Conservation (phyloP, 140 eudicot genomes). For the Bidens hawaiensis region DNA sequence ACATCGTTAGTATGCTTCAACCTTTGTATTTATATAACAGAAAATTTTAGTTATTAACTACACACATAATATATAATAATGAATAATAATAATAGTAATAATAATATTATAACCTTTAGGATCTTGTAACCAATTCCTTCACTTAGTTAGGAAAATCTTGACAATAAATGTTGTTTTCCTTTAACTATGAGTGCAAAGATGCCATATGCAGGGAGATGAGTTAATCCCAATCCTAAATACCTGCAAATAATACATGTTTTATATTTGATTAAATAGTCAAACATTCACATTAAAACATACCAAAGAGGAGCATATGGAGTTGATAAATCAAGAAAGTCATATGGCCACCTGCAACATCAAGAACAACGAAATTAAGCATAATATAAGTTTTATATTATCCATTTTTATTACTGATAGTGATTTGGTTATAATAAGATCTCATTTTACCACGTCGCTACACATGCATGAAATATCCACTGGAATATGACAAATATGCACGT, state of each 20-base stretch:
- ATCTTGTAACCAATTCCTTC: background rate
- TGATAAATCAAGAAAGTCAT: constrained; percentile 68
- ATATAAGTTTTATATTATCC: background rate
- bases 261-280: background rate
- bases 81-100: background rate
- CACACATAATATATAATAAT: too few species aligned
- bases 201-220: constrained; percentile 68
- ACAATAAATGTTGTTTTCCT: constrained; percentile 42
- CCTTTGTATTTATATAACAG: too few species aligned
- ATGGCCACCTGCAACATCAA: constrained; percentile 74
- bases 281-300: constrained; percentile 31
- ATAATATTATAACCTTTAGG: constrained; percentile 13
- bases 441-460: constrained; percentile 52
- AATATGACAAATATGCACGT: constrained; percentile 52
- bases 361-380: background rate
- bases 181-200: constrained; percentile 42
- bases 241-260: constrained; percentile 58
- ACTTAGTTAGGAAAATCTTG: constrained; percentile 35
- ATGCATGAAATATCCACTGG: constrained; percentile 74
- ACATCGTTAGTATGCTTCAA: too few species aligned
- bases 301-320: constrained; percentile 70
- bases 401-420: background rate
- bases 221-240: constrained; percentile 67
- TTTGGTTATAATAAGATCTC: constrained; percentile 3
- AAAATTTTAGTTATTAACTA: too few species aligned